Conservation (phyloP, 2,329 filamentous ascomycete genomes). For the Biscogniauxia mediterranea region DNA sequence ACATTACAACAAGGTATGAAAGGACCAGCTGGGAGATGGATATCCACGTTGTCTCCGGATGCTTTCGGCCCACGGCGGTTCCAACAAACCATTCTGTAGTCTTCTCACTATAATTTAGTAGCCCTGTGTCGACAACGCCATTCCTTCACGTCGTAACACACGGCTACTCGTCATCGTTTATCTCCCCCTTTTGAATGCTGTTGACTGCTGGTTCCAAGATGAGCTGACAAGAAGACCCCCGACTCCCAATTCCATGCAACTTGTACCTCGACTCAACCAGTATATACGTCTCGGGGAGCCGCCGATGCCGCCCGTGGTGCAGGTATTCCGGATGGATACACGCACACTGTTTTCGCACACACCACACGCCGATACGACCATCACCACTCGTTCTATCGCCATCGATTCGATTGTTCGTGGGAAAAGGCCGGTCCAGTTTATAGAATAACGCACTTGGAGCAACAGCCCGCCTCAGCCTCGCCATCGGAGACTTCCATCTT, state of each 20-base stretch:
- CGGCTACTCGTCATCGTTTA: conserved; percentile 20
- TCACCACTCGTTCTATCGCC: conserved; percentile 17
- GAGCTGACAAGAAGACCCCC: conserved; percentile 27
- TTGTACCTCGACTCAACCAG: conserved; percentile 29
- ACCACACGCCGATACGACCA: conserved; percentile 4
- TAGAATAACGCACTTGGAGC: conserved; percentile 85
- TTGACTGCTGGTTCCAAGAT: conserved; percentile 28
- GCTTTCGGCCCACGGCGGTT: conserved; percentile 20
- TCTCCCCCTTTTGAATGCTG: conserved; percentile 27
- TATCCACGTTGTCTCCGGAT: conserved; percentile 27
- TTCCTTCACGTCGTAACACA: conserved; percentile 17
- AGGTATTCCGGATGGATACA: conserved; percentile 21
- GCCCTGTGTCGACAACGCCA: conserved; percentile 19
- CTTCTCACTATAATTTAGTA: conserved; percentile 23
- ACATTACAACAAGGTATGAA: conserved; percentile 21
- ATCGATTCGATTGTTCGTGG: conserved; percentile 12
- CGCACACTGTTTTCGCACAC: conserved; percentile 12
- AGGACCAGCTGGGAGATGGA: conserved; percentile 30
- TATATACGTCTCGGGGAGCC: conserved; percentile 28
- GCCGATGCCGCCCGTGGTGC: conserved; percentile 25
- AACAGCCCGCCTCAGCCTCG: conserved; percentile 72
- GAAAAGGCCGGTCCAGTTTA: conserved; percentile 42
- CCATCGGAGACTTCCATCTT: conserved; percentile 79
- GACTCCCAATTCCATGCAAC: conserved; percentile 34
- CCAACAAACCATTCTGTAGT: conserved; percentile 27